Base-by-base conservation (phyloP, 2,329 filamentous ascomycete species). In the Diaporthe sp. region DNA sequence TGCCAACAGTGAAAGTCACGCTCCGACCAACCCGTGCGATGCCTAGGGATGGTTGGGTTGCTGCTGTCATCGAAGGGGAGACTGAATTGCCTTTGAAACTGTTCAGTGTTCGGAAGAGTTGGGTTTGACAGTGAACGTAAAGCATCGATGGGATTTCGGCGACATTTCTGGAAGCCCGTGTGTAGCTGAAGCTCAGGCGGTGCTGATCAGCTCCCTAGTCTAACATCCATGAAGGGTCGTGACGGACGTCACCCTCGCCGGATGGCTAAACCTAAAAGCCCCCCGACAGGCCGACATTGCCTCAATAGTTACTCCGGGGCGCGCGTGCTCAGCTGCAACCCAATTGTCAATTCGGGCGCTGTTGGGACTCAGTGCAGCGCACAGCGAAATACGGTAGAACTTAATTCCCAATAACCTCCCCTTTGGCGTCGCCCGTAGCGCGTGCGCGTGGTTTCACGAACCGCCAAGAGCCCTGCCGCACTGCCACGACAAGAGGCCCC, bases 271-370 rank as follows among this genome's bases (percentile, higher is more conserved):
- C 49, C 65, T 55, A 70, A 70, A 70, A 55, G 17, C 13, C 22
- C 65, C 34, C 34, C 15, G 10, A 42, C 49, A 53, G n/a, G 49
- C 65, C 49, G 65, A 70, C 49, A 55, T 55, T 70, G 49, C 65
- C 49, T 55, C 49, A 55, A 22, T 70, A 55, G 17, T 55, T 55
- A 55, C 49, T 70, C 65, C 65, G 65, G 65, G n/a, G 49, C 65
- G 49, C 65, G 65, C 65, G 65, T 55, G 22, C 49, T 20, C 49
- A 70, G n/a, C n/a, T 70, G 65, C 49, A 70, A 70, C 65, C 65
- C 49, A 20, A 55, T 10, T 28, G 17, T 12, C 31, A 4, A 53
- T 22, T 53, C 49, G 28, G 49, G 42, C 25, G 47, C 28, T 34
- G 4, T 51, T 34, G 47, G 47, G 39, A 34, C 31, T 31, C 13